Evolutionary conservation across 2,329 filamentous ascomycete species (phyloP), one percentile per base, ranked within the genome.

Genomic region (Beauveria pseudobassiana): DNA sequence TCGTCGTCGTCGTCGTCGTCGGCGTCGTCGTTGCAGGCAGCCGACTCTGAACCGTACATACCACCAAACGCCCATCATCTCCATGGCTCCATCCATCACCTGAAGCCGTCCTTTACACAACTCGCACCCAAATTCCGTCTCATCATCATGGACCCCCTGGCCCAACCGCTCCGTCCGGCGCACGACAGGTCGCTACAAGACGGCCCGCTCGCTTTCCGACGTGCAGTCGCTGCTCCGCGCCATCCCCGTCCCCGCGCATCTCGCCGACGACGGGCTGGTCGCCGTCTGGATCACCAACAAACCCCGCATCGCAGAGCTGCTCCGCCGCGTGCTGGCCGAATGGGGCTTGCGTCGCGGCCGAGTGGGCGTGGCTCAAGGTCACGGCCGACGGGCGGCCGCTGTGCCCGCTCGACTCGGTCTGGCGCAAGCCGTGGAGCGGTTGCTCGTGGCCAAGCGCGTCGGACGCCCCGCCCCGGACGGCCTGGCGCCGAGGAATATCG

Each of bases 201-300:
- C 79, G 6, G 78, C 79, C 5, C 69, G 75, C 56, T 74, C 75
- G 62, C 73, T 79, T 48, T 68, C 75, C 14, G 79, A 83, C 55
- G 78, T 86, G 60, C 71, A 74, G 14, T 58, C 68, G 1, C 76
- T 88, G 1, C 75, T 88, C n/a, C 73, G 74, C 3, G 74, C 74
- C 12, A 76, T 88, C 28, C 84, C 85, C n/a, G 65, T 91, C 2
- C 74, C 81, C 16, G 72, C 78, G 2, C 80, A 81, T 51, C 77
- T 90, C 24, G 74, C 76, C 12, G 67, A 74, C 0, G 75, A 79
- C 30, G 85, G 84, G 16, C 72, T 90, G 1, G 81, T 93, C 0
- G 89, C 82, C 20, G 74, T 93, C 22, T 93, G 90, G 90, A 80
- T 92, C 61, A 93, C 90, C 55, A 93, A 93, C 73, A 90, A 87